These are phyloP conservation scores for Sonneratia caseolaris DNA, from an alignment of 345 rosid species.

Conservation along the genomic window DNA sequence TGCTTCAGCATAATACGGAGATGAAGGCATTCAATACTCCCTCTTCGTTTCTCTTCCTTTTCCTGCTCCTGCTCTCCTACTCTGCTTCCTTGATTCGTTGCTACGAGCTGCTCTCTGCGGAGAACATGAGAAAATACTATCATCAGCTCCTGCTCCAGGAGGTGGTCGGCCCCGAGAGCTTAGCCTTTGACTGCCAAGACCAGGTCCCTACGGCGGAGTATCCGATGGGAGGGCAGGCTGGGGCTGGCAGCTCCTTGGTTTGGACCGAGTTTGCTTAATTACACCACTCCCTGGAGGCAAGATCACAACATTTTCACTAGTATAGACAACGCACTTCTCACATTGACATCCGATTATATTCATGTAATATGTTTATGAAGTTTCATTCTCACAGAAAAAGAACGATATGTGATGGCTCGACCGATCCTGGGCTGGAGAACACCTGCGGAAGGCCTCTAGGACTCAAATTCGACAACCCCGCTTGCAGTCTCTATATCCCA, in stretches of 20 bases:
- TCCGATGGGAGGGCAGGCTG: constrained; percentile 41
- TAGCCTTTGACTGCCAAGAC: constrained; percentile 35
- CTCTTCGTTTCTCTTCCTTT: background rate
- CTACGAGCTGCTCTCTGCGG: constrained; percentile 1
- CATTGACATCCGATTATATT: background rate
- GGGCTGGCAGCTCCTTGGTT: background rate
- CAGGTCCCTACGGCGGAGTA: constrained; percentile 56
- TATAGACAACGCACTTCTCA: background rate
- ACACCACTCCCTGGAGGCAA: constrained; percentile 27
- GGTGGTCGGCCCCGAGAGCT: constrained; percentile 41
- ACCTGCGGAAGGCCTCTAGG: constrained; percentile 49
- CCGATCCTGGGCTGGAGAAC: constrained; percentile 21
- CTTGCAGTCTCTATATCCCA: constrained; percentile 44
- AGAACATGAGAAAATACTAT: background rate
- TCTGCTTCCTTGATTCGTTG: background rate
- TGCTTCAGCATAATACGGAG: background rate
- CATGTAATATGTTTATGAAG: no score
- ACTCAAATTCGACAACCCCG: constrained; percentile 26
- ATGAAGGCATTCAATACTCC: background rate
- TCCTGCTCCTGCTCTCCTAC: background rate
- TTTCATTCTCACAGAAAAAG: constrained; percentile 15
- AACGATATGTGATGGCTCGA: constrained; percentile 33
- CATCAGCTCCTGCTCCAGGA: constrained; percentile 15
- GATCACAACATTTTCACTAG: background rate
- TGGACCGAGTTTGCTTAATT: constrained; percentile 45